phyloP scores from a whole-genome alignment of 2,329 filamentous ascomycete genomes.

The Thermothelomyces thermophilus region DNA sequence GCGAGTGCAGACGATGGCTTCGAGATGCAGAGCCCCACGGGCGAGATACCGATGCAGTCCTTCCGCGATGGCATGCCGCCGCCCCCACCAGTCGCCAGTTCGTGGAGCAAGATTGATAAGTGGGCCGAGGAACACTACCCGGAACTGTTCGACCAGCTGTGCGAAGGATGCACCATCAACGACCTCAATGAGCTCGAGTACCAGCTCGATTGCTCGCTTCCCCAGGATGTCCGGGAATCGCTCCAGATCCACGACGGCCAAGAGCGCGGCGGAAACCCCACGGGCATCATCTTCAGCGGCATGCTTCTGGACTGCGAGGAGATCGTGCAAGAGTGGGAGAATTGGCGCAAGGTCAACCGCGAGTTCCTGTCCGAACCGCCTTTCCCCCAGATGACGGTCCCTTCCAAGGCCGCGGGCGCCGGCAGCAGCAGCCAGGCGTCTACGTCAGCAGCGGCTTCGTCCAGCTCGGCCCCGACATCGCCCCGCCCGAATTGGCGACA shows the following conservation, averaged over 20 bases:
- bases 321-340: conserved; percentile 94
- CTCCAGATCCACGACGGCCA: conserved; percentile 91
- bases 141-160: conserved; percentile 87
- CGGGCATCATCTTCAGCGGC: conserved; percentile 84
- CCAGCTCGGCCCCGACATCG: conserved; percentile 43
- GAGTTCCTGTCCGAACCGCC: conserved; percentile 64
- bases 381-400: conserved; percentile 53
- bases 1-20: conserved; percentile 58
- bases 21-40: conserved; percentile 60
- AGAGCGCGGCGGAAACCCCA: conserved; percentile 84
- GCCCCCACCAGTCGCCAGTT: conserved; percentile 78
- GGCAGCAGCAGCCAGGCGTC: conserved; percentile 54
- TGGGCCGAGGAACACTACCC: conserved; percentile 96
- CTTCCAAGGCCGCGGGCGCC: conserved; percentile 66
- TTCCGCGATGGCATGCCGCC: conserved; percentile 90
- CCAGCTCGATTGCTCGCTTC: conserved; percentile 87
- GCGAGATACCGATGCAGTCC: conserved; percentile 93
- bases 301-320: conserved; percentile 98
- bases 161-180: conserved; percentile 86
- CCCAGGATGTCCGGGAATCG: conserved; percentile 89
- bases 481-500: conserved; percentile 67
- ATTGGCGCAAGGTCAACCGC: conserved; percentile 90
- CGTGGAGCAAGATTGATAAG: conserved; percentile 87
- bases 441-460: conserved; percentile 54
- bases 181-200: conserved; percentile 97